Base-by-base conservation (phyloP, 2,329 filamentous ascomycete genomes). In the Pyrenophora tritici-repentis region DNA sequence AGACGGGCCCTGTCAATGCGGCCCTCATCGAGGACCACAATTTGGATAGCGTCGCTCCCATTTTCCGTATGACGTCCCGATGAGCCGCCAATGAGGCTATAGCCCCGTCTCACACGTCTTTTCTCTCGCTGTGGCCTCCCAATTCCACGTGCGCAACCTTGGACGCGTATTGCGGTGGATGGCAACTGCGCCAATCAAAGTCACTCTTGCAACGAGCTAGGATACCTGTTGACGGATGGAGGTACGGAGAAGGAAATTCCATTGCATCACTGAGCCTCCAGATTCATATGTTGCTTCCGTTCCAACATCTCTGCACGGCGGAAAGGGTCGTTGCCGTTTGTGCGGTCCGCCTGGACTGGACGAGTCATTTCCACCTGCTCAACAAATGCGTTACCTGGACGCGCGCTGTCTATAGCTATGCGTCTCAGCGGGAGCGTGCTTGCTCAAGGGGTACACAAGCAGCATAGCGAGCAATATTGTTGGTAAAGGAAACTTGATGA, bases 31-130 rank as follows among this genome's bases (percentile, higher is more conserved):
- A 50, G 62, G 54, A 59, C 67, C 66, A 71, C 70, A 70, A 62
- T 63, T 70, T 71, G 56, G 66, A 70, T 62, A 71, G 62, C 61
- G 50, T 64, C 57, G 48, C 54, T 51, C 56, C 60, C 57, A 66
- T 68, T 53, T 62, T 62, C 42, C 40, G 49, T 50, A 62, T 70
- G 62, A 70, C 64, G 67, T 65, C 53, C 60, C 57, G 58, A 65
- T 56, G 54, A 64, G 57, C 61, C 59, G 62, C 55, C 37, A 32
- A 34, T 43, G 53, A 50, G 33, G 45, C 53, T 39, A 53, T 38
- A 6, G 40, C 45, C 7, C 42, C 46, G 42, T 35, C 18, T 47
- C 24, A 24, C 41, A 20, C 38, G 32, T 45, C 22, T 31, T 47
- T 18, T 29, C 26, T 40, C 29, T 22, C 36, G 42, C 41, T 36